phyloP scores from a whole-genome alignment of 1,284 basidiomycete genomes.

The Volvariella volvacea region DNA sequence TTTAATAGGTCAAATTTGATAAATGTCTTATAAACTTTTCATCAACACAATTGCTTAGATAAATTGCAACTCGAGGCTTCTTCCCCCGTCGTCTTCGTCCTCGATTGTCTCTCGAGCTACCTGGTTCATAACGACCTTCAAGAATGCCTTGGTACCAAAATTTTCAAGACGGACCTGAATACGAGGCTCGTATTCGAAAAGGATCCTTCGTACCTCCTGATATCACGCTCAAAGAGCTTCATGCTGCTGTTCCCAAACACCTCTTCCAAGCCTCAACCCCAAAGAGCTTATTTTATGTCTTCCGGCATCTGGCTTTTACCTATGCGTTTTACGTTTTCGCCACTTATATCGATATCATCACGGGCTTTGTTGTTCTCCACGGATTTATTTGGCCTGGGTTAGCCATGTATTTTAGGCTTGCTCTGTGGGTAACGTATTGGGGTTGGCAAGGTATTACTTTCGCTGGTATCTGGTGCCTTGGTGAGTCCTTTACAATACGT shows the following conservation, averaged over 20 bases:
- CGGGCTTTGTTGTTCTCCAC: slow-evolving; percentile 12
- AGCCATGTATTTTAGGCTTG: slow-evolving; percentile 12
- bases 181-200: slow-evolving; percentile 23
- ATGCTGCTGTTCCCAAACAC: slow-evolving; percentile 38
- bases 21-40: too few species aligned
- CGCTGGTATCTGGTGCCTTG: slow-evolving; percentile 43
- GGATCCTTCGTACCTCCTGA: slow-evolving; percentile 34
- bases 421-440: slow-evolving; percentile 39
- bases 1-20: too few species aligned
- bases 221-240: slow-evolving; percentile 37
- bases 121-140: too few species aligned
- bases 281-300: slow-evolving; percentile 29
- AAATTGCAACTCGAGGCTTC: too few species aligned
- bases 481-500: slow-evolving; percentile 20
- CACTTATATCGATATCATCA: slow-evolving; percentile 27
- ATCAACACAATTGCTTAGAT: too few species aligned
- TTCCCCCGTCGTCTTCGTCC: too few species aligned
- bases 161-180: slow-evolving; percentile 31
- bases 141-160: slow-evolving; percentile 28
- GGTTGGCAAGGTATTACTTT: slow-evolving; percentile 42
- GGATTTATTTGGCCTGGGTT: slow-evolving; percentile 14
- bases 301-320: slow-evolving; percentile 35
- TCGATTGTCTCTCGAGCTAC: too few species aligned
- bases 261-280: slow-evolving; percentile 40
- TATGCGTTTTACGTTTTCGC: slow-evolving; percentile 32